Percentiles rank a stretch among this genome's conserved stretches.
Conservation (phyloP, 2,329 filamentous ascomycete genomes). For the Arthrinium puccinioides region DNA sequence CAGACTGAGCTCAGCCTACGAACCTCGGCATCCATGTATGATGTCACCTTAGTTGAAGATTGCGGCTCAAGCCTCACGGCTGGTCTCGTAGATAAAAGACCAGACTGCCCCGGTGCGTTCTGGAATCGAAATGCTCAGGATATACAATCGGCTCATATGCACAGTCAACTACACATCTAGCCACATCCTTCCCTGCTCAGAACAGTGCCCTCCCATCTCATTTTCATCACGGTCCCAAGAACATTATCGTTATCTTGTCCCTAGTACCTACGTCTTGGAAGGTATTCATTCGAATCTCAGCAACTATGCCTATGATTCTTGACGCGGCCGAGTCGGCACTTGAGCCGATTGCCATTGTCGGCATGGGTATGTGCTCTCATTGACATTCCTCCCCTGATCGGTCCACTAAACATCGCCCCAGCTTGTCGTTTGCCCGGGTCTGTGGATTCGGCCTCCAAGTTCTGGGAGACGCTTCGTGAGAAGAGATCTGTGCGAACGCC, state of each 20-base stretch:
- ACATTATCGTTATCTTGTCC: too few relatives aligned
- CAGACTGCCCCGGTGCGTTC: too few relatives aligned
- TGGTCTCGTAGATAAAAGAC: neutral
- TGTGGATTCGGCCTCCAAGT: conserved; percentile 10
- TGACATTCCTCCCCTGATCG: too few relatives aligned
- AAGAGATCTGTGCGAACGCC: conserved; percentile 1
- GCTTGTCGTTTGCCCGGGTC: conserved; percentile 14
- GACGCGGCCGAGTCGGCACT: neutral
- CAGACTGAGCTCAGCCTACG: too few relatives aligned
- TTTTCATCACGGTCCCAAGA: too few relatives aligned
- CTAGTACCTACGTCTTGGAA: too few relatives aligned
- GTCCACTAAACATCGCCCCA: conserved; percentile 1
- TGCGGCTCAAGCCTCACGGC: neutral
- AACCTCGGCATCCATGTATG: too few relatives aligned
- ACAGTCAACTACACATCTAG: neutral
- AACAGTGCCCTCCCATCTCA: too few relatives aligned
- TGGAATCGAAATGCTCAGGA: too few relatives aligned
- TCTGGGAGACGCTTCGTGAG: conserved; percentile 7
- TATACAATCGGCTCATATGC: neutral
- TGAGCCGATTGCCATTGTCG: conserved; percentile 4
- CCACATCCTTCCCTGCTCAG: too few relatives aligned
- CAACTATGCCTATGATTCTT: conserved; percentile 1
- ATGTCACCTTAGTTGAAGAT: neutral
- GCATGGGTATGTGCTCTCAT: conserved; percentile 1
- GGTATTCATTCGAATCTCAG: neutral